phyloP scores from a whole-genome alignment of 495 filamentous ascomycete genomes.

The Friedmanniomyces simplex region DNA sequence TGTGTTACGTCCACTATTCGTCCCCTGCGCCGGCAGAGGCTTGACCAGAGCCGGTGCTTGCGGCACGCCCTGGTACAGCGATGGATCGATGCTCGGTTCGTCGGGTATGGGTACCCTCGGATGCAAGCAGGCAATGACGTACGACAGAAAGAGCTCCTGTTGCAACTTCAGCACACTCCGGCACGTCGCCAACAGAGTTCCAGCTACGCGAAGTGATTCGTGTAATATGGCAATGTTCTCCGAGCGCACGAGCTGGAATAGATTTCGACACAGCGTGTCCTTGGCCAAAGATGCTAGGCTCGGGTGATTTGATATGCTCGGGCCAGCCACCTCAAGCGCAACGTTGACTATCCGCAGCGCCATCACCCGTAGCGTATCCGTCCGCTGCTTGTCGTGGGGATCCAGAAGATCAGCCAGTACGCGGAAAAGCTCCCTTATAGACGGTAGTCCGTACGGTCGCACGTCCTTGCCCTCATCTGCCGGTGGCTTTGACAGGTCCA shows the following conservation, averaged over 20 bases:
- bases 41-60: slow-evolving; percentile 80
- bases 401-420: slow-evolving; percentile 92
- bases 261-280: slow-evolving; percentile 84
- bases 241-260: slow-evolving; percentile 94
- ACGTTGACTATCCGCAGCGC: slow-evolving; percentile 95
- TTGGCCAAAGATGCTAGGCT: slow-evolving; percentile 79
- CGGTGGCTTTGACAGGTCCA: slow-evolving; percentile 25
- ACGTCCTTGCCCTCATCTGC: slow-evolving; percentile 39
- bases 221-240: slow-evolving; percentile 91
- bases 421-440: slow-evolving; percentile 85
- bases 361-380: slow-evolving; percentile 94
- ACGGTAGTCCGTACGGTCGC: slow-evolving; percentile 84
- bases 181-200: slow-evolving; percentile 83
- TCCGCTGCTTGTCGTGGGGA: slow-evolving; percentile 82
- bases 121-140: slow-evolving; percentile 87
- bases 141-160: slow-evolving; percentile 92
- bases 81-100: slow-evolving; percentile 82
- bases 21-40: slow-evolving; percentile 51
- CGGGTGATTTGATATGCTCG: slow-evolving; percentile 89
- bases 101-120: slow-evolving; percentile 83
- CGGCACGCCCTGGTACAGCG: slow-evolving; percentile 86
- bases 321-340: slow-evolving; percentile 89
- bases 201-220: slow-evolving; percentile 81
- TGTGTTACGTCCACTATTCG: slow-evolving; percentile 73
- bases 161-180: slow-evolving; percentile 89